Evolutionary conservation across 192 early-diverging fungal genomes (phyloP).

Genomic region (Funneliformis geosporum): DNA sequence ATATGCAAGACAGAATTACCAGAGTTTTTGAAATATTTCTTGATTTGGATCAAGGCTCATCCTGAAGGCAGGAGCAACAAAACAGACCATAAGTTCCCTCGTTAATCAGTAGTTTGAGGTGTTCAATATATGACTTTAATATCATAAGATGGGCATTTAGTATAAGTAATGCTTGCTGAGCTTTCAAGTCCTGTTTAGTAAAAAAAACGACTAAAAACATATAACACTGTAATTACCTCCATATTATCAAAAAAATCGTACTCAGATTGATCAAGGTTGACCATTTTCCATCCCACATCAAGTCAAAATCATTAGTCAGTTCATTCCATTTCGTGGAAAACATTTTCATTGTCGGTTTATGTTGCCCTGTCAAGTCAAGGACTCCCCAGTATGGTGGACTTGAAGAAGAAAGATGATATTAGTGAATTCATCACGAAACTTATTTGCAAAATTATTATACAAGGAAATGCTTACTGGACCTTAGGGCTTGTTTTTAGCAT

Average conservation of each 20-base stretch:
- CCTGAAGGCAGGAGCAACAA: slow-evolving; percentile 8
- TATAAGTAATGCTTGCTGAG: slow-evolving; percentile 5
- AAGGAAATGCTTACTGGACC: slow-evolving; percentile 17
- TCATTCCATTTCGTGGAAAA: slow-evolving; percentile 15
- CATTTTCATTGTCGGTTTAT: slow-evolving; percentile 23
- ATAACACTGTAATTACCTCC: slow-evolving; percentile 3
- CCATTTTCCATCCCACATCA: slow-evolving; percentile 7
- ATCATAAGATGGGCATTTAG: slow-evolving; percentile 14
- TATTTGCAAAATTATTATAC: neutral
- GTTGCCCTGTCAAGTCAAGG: slow-evolving; percentile 13
- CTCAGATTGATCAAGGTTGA: slow-evolving; percentile 4
- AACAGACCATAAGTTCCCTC: slow-evolving; percentile 8
- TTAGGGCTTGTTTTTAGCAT: neutral
- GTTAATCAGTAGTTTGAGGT: slow-evolving; percentile 19
- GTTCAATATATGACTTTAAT: slow-evolving; percentile 13
- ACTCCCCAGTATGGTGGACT: slow-evolving; percentile 21
- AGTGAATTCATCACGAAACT: neutral
- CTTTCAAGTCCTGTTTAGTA: too few relatives aligned
- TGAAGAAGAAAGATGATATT: slow-evolving; percentile 23
- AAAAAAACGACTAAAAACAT: slow-evolving; percentile 25
- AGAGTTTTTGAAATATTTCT: slow-evolving; percentile 25
- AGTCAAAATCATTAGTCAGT: slow-evolving; percentile 1
- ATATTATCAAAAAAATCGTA: slow-evolving; percentile 27
- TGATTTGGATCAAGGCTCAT: slow-evolving; percentile 27
- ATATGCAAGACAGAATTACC: slow-evolving; percentile 1